Evolutionary conservation across 495 filamentous ascomycete species (phyloP), one percentile per base, ranked within the genome.

Genomic region (Aspergillus haitiensis): DNA sequence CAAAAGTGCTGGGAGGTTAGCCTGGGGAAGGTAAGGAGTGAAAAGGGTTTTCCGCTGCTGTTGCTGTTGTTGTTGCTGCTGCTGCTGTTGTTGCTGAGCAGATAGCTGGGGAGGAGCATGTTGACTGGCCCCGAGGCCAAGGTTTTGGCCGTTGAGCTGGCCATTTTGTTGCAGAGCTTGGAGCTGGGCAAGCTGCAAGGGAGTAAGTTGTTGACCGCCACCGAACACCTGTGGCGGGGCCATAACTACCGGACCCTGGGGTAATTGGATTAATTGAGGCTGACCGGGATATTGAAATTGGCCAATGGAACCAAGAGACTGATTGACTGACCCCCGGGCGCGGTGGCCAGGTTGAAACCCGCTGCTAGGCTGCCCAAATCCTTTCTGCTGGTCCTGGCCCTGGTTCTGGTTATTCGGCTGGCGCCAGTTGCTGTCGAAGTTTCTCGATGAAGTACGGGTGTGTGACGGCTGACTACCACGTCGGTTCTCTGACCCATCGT

Each of bases 31-130:
- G 67, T 98, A 98, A 60, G 95, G 94, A 66, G 94, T 98, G 79
- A 98, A 98, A 3, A 98, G 83, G 5, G 94, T 98, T 81, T 98
- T 98, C 64, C 95, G 88, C 81, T 97, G 92, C 65, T 96, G 92
- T 64, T 94, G 88, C 81, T 97, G 92, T 65, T 96, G 92, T 64
- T 94, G 91, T 60, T 92, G 90, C 50, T 90, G 86, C 55, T 85
- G 82, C 56, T 88, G 84, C 39, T 81, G 78, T 36, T 82, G 80
- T 58, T 88, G 44, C 44, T 47, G 76, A 62, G 77, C 72, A 52
- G 76, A 75, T 66, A 84, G 65, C 67, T 83, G 81, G 12, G 79
- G 81, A 37, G 85, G 89, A 18, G 88, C 86, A 67, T 94, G 89
- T 72, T 96, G 91, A 68, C 87, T 91, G 8, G 82, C 86, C 65